phyloP scores from a whole-genome alignment of 495 filamentous ascomycete genomes.

The Neurospora sublineolata region DNA sequence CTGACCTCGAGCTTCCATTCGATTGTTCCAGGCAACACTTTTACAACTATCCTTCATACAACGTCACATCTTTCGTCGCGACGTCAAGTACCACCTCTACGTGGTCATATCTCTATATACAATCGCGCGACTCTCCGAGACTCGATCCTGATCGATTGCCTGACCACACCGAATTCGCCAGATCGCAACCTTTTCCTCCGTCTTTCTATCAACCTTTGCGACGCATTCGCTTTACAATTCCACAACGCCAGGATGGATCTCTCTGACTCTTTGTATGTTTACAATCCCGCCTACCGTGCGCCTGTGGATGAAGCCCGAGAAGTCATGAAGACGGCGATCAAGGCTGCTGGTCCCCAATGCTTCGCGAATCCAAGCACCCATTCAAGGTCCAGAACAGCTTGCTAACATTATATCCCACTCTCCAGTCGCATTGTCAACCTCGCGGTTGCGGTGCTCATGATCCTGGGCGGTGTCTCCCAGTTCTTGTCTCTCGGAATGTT shows the following conservation, averaged over 20 bases:
- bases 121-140: neutral
- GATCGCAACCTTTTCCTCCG: neutral
- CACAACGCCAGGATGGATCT: slow-evolving; percentile 27
- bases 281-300: neutral
- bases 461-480: slow-evolving; percentile 79
- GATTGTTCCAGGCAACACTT: neutral
- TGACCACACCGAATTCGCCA: neutral
- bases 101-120: neutral
- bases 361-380: neutral
- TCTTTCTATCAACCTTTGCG: neutral
- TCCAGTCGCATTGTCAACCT: slow-evolving; percentile 87
- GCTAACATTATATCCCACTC: slow-evolving; percentile 9
- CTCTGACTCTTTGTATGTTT: slow-evolving; percentile 36
- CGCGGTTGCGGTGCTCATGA: slow-evolving; percentile 75
- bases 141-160: neutral
- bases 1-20: neutral
- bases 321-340: neutral
- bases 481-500: slow-evolving; percentile 58
- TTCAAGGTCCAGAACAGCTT: neutral
- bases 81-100: neutral
- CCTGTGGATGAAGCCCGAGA: neutral
- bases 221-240: neutral
- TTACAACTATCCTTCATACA: neutral
- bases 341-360: neutral
- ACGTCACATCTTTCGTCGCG: neutral